Evolutionary conservation across 2,329 filamentous ascomycete species (phyloP), one percentile per base, ranked within the genome.

Genomic region (Diaporthe citrichinensis): DNA sequence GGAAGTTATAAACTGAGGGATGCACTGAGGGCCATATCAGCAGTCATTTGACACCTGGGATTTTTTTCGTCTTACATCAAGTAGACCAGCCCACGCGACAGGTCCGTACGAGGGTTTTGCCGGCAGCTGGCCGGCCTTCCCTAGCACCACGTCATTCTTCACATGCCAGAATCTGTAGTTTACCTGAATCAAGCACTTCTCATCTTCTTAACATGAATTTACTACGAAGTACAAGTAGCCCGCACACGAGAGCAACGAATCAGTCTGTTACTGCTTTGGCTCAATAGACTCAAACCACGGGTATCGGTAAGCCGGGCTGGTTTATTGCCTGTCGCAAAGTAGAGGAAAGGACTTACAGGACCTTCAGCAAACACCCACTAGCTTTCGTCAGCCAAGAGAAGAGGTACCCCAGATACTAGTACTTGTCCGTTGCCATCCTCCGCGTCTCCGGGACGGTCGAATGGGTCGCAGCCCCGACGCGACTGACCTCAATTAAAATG

Each of bases 131-230:
- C 28, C 44, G n/a, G 17, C 39, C 44, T 34, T 62, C 14, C 31
- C 34, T 9, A 15, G 23, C 55, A 51, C 9, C 34, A 65, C 72
- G 72, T 74, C 61, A 74, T 74, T 41, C 61, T 71, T 74, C 72
- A 74, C 72, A 74, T 74, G 72, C 62, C 39, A 74, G 31, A 39
- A 31, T 46, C 7, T n/a, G 1, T 39, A 2, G 5, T 28, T 1
- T n/a, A 9, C 41, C 51, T 72, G 55, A 68, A 68, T 39, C 41
- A 49, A 9, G 25, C 25, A 25, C 34, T 46, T 10, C 25, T 28
- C 41, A n/a, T 12, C 28, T 58, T 39, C 44, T 23, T 17, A 20
- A 25, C 14, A 25, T 28, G 8, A 28, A 17, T 53, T 51, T 5
- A 34, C n/a, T n/a, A n/a, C n/a, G n/a, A n/a, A n/a, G n/a, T 6